Conservation (phyloP, 306 rosid genomes). For the Hippophae rhamnoides region DNA sequence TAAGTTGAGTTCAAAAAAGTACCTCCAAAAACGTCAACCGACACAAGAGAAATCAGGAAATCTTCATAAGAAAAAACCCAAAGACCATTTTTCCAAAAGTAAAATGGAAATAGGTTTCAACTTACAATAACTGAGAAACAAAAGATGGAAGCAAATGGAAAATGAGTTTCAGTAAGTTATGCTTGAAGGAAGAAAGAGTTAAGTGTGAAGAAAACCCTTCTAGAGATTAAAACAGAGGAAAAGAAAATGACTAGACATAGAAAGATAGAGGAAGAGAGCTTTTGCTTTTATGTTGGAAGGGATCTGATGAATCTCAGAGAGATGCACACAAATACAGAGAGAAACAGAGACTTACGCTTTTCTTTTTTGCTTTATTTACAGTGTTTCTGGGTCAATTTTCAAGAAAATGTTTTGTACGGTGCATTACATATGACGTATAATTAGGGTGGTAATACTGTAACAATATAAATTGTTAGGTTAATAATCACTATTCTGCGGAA, state of each 20-base stretch:
- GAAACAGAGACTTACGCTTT: neutral
- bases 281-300: conserved; percentile 29
- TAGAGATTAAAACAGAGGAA: conserved; percentile 13
- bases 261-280: conserved; percentile 3
- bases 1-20: neutral
- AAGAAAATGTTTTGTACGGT: too few species aligned
- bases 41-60: conserved; percentile 9
- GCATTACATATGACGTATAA: too few species aligned
- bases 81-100: conserved; percentile 2
- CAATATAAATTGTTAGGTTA: too few species aligned
- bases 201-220: conserved; percentile 3
- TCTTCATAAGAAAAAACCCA: neutral
- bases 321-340: conserved; percentile 33
- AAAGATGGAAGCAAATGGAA: neutral
- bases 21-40: conserved; percentile 1
- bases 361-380: neutral
- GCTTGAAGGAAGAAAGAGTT: neutral
- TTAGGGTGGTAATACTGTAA: too few species aligned
- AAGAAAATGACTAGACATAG: neutral
- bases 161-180: conserved; percentile 2
- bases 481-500: too few species aligned
- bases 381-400: neutral
- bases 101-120: neutral
- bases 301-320: conserved; percentile 69
- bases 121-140: neutral